Percentiles rank a stretch among this genome's conserved stretches.
phyloP scores from a whole-genome alignment of 2,329 filamentous ascomycete genomes.

The Sclerotinia spermophila region DNA sequence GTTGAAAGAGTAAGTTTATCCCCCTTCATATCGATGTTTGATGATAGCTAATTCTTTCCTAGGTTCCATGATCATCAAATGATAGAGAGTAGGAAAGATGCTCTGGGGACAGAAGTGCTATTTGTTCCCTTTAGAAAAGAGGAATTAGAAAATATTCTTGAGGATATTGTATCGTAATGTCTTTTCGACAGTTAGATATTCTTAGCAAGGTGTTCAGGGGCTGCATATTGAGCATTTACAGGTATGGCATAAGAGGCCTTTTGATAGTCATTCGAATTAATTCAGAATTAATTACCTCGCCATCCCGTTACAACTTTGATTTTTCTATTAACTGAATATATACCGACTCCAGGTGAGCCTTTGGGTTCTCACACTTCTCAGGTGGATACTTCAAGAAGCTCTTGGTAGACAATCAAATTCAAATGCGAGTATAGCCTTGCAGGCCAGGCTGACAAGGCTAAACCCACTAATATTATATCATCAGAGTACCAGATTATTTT shows the following conservation, averaged over 20 bases:
- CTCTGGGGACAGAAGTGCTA: conserved; percentile 77
- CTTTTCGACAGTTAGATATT: conserved; percentile 2
- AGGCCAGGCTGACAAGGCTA: conserved; percentile 3
- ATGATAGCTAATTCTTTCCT: conserved; percentile 13
- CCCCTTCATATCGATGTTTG: conserved; percentile 29
- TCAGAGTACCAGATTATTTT: not conserved
- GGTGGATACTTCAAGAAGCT: too few relatives aligned
- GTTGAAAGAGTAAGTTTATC: conserved; percentile 71
- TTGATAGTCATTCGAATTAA: not conserved
- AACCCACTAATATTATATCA: not conserved
- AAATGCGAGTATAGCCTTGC: not conserved
- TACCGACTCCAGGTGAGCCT: not conserved
- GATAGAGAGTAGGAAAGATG: conserved; percentile 84
- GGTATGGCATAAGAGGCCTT: not conserved
- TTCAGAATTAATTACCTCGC: not conserved
- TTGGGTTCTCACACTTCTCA: not conserved
- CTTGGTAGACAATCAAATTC: not conserved
- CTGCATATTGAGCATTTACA: conserved; percentile 6
- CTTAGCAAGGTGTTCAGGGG: conserved; percentile 20
- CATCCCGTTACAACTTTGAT: not conserved
- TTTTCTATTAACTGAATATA: not conserved
- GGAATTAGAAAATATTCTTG: conserved; percentile 83
- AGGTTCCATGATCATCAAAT: conserved; percentile 97
- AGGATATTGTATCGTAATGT: conserved; percentile 53
- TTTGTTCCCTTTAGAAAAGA: conserved; percentile 82